phyloP scores from a whole-genome alignment of 2,329 filamentous ascomycete species.

The Phaeosphaeriaceae sp. region DNA sequence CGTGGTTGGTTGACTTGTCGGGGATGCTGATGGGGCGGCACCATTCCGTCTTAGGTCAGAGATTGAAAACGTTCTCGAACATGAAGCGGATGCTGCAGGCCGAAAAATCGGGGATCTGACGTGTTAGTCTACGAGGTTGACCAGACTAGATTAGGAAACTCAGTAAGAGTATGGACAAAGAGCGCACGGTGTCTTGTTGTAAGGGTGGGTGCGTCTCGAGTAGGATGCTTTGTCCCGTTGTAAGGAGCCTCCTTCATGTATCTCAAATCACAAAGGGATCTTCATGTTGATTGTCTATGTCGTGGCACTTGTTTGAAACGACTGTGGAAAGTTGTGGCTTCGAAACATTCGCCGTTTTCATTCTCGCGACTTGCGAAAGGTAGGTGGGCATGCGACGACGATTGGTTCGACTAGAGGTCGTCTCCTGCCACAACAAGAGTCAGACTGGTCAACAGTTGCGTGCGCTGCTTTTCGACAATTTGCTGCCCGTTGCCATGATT shows the following conservation, averaged over 20 bases:
- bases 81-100: background rate
- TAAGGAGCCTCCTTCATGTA: background rate
- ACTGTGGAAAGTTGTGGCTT: background rate
- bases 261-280: background rate
- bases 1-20: slow-evolving; percentile 21
- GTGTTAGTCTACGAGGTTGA: background rate
- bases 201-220: background rate
- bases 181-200: background rate
- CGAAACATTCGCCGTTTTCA: slow-evolving; percentile 1
- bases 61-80: background rate
- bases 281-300: background rate
- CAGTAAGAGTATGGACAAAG: background rate
- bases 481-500: background rate
- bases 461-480: background rate
- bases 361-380: background rate
- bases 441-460: slow-evolving; percentile 1
- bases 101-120: background rate
- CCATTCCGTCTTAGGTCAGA: background rate
- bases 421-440: background rate
- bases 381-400: background rate
- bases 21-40: background rate
- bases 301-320: background rate
- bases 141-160: background rate
- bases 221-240: background rate
- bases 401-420: background rate